These are phyloP conservation scores for Teratosphaeria zuluensis DNA, from an alignment of 2,329 filamentous ascomycete genomes.

Conservation along the genomic window DNA sequence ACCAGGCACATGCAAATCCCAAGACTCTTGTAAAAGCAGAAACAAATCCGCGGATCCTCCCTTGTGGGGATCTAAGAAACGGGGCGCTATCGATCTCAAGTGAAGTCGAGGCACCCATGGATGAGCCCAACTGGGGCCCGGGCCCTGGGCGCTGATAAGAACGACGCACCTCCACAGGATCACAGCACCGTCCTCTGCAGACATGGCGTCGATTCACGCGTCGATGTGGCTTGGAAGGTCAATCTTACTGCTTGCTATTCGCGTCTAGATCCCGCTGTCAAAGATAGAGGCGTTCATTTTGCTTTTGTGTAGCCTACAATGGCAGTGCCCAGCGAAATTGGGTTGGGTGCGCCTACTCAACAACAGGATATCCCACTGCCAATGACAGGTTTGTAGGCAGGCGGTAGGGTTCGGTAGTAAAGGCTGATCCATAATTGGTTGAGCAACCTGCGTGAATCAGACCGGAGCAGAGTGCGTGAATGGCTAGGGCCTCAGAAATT, in stretches of 20 bases:
- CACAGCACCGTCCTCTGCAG: not conserved
- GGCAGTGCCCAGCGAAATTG: not conserved
- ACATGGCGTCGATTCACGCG: not conserved
- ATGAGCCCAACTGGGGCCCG: not conserved
- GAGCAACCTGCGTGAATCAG: not conserved
- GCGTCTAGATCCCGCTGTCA: not conserved
- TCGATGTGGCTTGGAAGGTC: not conserved
- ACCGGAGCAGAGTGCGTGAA: not conserved
- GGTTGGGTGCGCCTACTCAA: not conserved
- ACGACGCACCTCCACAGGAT: not conserved
- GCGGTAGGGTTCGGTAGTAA: not conserved
- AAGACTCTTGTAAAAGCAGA: not conserved
- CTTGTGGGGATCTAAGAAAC: constrained; percentile 4
- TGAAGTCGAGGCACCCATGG: not conserved
- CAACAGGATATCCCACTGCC: not conserved
- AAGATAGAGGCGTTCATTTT: not conserved
- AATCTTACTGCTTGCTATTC: not conserved
- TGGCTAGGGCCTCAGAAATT: not conserved
- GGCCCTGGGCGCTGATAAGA: not conserved
- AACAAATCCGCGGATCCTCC: constrained; percentile 14
- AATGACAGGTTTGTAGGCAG: not conserved
- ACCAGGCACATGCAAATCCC: not conserved
- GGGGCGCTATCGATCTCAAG: constrained; percentile 1
- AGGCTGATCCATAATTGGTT: not conserved
- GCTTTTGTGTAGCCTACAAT: not conserved